Evolutionary conservation across 441 rosid species (phyloP), one percentile per base, ranked within the genome.

Genomic region (Jatropha multifida): DNA sequence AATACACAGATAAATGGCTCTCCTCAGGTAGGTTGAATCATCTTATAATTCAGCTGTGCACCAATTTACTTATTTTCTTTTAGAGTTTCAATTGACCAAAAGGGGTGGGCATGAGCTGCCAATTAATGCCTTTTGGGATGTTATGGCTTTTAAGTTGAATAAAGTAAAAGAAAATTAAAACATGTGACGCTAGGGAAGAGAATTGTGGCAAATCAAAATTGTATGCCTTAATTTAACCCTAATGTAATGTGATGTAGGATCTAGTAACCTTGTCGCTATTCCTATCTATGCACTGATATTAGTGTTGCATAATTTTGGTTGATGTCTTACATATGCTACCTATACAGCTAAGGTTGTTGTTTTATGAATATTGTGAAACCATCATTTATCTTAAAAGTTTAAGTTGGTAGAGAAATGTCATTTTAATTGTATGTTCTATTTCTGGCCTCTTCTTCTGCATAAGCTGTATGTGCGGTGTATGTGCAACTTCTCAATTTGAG

Each of bases 1-100:
- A 77, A 68, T 94, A 83, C 78, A 92, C 98, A 44, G 97, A 91
- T 65, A 79, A 76, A 78, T 94, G 97, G 98, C 89, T 92, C 48
- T 92, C 98, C 41, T 90, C 98, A 0, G 98, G 98, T 90, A 82
- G 64, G 54, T 56, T 77, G 71, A 52, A 41, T 72, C 63, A 46
- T 26, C 26, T 66, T 44, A 32, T 71, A 55, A 64, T 65, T 60
- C 60, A 12, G 42, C 66, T 42, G 32, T 58, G 49, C 52, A 23
- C 42, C 12, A 73, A 56, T 77, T 71, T 74, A 11, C 18, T 79
- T 55, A 38, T 52, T 42, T 60, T 20, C 41, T 44, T 67, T 75
- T 13, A 18, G 51, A 14, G 58, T 56, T 69, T 49, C 51, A 13
- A n/a, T 20, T 40, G 9, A 17, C 60, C 60, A 11, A 54, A 42